Evolutionary conservation across 768 basidiomycete species (phyloP).

Genomic region (Candolleomyces efflorescens): DNA sequence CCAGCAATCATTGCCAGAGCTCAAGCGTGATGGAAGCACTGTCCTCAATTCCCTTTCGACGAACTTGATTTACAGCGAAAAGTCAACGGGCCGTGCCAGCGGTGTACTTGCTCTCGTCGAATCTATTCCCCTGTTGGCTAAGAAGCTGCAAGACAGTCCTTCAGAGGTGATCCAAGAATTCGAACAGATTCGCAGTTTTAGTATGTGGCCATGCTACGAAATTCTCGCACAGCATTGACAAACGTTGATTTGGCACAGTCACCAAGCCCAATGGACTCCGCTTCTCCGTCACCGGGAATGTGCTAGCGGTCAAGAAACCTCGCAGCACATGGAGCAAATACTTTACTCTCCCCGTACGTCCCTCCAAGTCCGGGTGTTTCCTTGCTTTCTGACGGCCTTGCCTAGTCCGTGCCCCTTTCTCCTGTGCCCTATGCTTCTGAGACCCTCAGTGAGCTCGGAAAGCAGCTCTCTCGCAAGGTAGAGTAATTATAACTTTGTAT

Average conservation of each 20-base stretch:
- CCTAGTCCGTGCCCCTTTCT: constrained; percentile 48
- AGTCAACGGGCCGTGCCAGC: constrained; percentile 64
- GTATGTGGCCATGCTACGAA: constrained; percentile 35
- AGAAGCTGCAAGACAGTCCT: constrained; percentile 69
- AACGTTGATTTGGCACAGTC: constrained; percentile 41
- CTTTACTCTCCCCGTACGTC: constrained; percentile 64
- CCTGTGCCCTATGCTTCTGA: constrained; percentile 64
- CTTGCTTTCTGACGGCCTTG: constrained; percentile 4
- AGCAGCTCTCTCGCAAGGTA: constrained; percentile 69
- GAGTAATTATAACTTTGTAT: constrained; percentile 3
- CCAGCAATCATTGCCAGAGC: constrained; percentile 83
- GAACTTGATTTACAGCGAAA: constrained; percentile 61
- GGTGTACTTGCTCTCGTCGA: constrained; percentile 73
- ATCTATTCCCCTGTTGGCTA: constrained; percentile 70
- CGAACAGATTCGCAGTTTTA: constrained; percentile 60
- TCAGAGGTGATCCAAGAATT: constrained; percentile 69
- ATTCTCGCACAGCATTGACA: background rate
- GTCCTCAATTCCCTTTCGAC: constrained; percentile 72
- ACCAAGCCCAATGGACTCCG: constrained; percentile 79
- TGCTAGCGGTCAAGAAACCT: constrained; percentile 66
- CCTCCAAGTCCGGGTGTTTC: background rate
- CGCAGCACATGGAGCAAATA: constrained; percentile 70
- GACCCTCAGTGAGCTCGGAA: constrained; percentile 73
- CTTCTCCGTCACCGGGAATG: constrained; percentile 87
- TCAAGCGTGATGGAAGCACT: constrained; percentile 84